A percentile compares a stretch with the other conserved stretches of the same genome.
Evolutionary conservation across 2,329 filamentous ascomycete genomes (phyloP).

Genomic region (Corynespora cassiicola): DNA sequence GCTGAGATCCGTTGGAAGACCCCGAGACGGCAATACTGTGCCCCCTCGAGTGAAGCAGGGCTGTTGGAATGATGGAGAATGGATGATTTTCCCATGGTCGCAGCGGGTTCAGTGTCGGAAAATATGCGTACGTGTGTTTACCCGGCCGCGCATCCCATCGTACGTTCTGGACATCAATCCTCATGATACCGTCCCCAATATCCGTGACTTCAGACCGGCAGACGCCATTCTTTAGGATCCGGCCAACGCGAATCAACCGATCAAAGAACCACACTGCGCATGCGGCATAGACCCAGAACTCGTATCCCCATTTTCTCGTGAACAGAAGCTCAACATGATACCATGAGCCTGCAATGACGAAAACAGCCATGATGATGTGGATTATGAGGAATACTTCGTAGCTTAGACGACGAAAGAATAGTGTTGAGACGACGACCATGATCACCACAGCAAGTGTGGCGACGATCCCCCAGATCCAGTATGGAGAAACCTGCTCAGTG

Average conservation of each 20-base stretch:
- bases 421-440: slow-evolving; percentile 29
- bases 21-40: slow-evolving; percentile 1
- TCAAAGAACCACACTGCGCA: slow-evolving; percentile 57
- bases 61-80: slow-evolving; percentile 51
- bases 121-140: slow-evolving; percentile 56
- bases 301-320: slow-evolving; percentile 44
- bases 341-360: slow-evolving; percentile 42
- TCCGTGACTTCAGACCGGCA: slow-evolving; percentile 46
- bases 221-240: slow-evolving; percentile 49
- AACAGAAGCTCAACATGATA: slow-evolving; percentile 45
- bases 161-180: slow-evolving; percentile 51
- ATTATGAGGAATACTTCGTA: slow-evolving; percentile 46
- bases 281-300: slow-evolving; percentile 55
- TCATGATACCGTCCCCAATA: slow-evolving; percentile 34
- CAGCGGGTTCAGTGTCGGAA: slow-evolving; percentile 51
- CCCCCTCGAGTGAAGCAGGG: slow-evolving; percentile 9
- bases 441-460: slow-evolving; percentile 37
- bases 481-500: slow-evolving; percentile 24
- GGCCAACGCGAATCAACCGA: slow-evolving; percentile 48
- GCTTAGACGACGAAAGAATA: slow-evolving; percentile 30
- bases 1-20: slow-evolving; percentile 1
- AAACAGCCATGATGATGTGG: slow-evolving; percentile 38
- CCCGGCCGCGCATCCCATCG: slow-evolving; percentile 39
- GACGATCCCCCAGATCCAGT: slow-evolving; percentile 49
- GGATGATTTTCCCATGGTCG: slow-evolving; percentile 62